These are phyloP conservation scores for Blastobotrys capitulatus DNA, from an alignment of 1,139 yeast species.

Conservation along the genomic window DNA sequence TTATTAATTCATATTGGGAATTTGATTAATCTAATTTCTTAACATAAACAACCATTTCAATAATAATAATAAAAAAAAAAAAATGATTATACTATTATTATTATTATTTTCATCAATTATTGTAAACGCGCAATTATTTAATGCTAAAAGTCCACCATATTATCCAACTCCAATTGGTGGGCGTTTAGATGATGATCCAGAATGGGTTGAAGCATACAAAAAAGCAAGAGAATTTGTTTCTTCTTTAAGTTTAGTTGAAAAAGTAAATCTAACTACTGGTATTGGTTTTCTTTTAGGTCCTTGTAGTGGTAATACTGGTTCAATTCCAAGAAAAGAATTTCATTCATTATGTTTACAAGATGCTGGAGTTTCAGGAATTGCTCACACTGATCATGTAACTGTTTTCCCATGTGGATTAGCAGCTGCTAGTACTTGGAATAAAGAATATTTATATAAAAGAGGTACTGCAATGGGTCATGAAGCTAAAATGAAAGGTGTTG, in stretches of 20 bases:
- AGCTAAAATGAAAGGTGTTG: slow-evolving; percentile 50
- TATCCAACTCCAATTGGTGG: slow-evolving; percentile 9
- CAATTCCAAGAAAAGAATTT: slow-evolving; percentile 47
- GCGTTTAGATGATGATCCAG: background rate
- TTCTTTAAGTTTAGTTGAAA: slow-evolving; percentile 53
- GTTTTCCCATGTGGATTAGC: slow-evolving; percentile 57
- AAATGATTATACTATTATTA: background rate
- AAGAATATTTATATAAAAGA: slow-evolving; percentile 45
- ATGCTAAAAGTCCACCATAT: background rate
- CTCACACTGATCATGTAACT: slow-evolving; percentile 53
- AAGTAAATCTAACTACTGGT: slow-evolving; percentile 59
- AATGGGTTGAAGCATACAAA: slow-evolving; percentile 53
- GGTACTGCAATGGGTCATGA: slow-evolving; percentile 58
- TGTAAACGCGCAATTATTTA: background rate
- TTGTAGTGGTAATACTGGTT: slow-evolving; percentile 60
- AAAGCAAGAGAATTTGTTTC: slow-evolving; percentile 49
- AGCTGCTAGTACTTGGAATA: slow-evolving; percentile 54
- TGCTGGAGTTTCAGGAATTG: slow-evolving; percentile 54
- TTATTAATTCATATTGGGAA: too few relatives aligned
- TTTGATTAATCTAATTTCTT: too few relatives aligned
- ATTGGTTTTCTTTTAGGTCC: slow-evolving; percentile 50
- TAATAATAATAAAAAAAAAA: too few relatives aligned
- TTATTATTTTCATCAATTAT: background rate
- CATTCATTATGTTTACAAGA: slow-evolving; percentile 58
- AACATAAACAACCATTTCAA: too few relatives aligned